Evolutionary conservation across 768 basidiomycete species (phyloP).

Genomic region (Paxillus rubicundulus): DNA sequence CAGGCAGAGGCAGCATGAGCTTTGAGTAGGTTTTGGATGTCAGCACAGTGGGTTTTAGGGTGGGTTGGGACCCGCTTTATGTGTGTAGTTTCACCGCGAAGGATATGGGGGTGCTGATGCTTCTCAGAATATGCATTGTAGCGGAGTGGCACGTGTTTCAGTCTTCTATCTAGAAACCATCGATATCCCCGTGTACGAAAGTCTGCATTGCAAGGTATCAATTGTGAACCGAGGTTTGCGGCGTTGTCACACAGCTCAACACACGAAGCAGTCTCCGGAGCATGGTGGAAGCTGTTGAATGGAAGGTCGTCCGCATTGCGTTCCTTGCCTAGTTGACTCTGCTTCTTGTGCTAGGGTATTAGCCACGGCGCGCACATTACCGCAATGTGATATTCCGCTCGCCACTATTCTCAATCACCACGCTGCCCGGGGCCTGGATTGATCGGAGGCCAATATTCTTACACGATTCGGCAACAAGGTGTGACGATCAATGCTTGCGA

Average conservation of each 20-base stretch:
- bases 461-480: too few species aligned
- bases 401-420: too few species aligned
- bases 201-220: neutral
- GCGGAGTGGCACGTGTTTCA: slow-evolving; percentile 8
- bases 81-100: slow-evolving; percentile 17
- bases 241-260: slow-evolving; percentile 3
- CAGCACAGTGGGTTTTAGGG: neutral
- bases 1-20: slow-evolving; percentile 31
- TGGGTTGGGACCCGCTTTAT: slow-evolving; percentile 12
- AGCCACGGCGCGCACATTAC: too few species aligned
- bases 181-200: slow-evolving; percentile 9
- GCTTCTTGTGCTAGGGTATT: neutral
- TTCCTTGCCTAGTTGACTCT: neutral
- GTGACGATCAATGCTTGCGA: too few species aligned
- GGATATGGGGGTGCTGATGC: slow-evolving; percentile 2
- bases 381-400: too few species aligned
- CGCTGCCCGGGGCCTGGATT: too few species aligned
- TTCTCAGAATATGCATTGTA: slow-evolving; percentile 7
- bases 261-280: neutral
- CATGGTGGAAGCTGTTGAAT: neutral
- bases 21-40: slow-evolving; percentile 1
- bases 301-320: neutral
- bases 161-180: slow-evolving; percentile 16
- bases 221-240: neutral
- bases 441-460: too few species aligned